These are phyloP conservation scores for Sporothrix euskadiensis DNA, from an alignment of 2,329 filamentous ascomycete genomes.

Conservation along the genomic window DNA sequence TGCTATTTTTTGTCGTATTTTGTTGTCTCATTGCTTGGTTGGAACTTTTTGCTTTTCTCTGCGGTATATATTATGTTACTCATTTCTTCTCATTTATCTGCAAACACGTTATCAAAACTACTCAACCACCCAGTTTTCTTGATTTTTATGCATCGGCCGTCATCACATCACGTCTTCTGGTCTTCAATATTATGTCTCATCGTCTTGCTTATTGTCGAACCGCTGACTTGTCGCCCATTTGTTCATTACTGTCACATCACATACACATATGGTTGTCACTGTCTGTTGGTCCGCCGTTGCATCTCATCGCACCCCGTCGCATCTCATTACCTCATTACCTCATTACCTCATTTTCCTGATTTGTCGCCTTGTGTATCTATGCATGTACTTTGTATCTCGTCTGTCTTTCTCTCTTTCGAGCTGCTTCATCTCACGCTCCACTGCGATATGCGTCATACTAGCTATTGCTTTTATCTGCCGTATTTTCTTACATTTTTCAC, in stretches of 20 bases:
- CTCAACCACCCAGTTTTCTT: not conserved
- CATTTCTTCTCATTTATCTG: not conserved
- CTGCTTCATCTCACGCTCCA: not conserved
- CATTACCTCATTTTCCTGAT: too few species aligned
- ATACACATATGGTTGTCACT: not conserved
- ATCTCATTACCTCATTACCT: not conserved
- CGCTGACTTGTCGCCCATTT: not conserved
- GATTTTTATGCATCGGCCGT: not conserved
- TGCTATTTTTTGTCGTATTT: not conserved
- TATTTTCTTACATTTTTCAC: not conserved
- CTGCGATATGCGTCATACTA: not conserved
- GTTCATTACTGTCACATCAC: not conserved
- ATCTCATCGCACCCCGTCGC: not conserved
- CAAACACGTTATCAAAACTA: not conserved
- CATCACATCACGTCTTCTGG: not conserved
- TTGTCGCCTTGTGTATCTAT: not conserved
- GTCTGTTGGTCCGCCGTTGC: not conserved
- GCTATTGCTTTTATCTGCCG: not conserved
- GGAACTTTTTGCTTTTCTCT: not conserved
- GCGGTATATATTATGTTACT: slow-evolving; percentile 14
- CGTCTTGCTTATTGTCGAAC: not conserved
- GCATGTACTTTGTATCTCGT: not conserved
- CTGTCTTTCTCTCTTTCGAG: not conserved
- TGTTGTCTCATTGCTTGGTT: not conserved
- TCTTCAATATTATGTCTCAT: too few species aligned